These are phyloP conservation scores for Aspergillus sp. DNA, from an alignment of 2,329 filamentous ascomycete species.

Conservation along the genomic window DNA sequence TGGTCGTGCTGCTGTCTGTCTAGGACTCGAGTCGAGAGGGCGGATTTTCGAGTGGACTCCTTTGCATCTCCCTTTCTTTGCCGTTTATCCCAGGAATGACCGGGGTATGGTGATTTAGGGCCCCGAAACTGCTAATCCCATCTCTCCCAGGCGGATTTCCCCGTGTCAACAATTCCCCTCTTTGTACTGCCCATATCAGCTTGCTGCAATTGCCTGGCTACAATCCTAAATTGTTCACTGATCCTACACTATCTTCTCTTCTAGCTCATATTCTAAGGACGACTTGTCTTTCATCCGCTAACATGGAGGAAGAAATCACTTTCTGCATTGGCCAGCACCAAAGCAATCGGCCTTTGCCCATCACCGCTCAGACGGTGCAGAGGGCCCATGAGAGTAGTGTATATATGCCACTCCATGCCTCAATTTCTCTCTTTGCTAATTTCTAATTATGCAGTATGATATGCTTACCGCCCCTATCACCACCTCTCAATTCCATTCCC, in stretches of 20 bases:
- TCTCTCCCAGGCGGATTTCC: not conserved
- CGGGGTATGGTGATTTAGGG: too few relatives aligned
- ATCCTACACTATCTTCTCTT: not conserved
- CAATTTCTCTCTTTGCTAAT: conserved; percentile 2
- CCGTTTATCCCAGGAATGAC: too few relatives aligned
- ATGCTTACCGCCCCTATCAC: conserved; percentile 61
- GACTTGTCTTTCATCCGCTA: conserved; percentile 5
- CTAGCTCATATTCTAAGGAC: conserved; percentile 2
- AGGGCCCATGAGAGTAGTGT: conserved; percentile 55
- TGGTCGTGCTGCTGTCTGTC: too few relatives aligned
- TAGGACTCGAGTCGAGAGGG: too few relatives aligned
- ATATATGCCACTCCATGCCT: conserved; percentile 13
- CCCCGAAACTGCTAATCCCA: too few relatives aligned
- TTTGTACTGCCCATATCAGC: too few relatives aligned
- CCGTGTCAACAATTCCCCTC: not conserved
- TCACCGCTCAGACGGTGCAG: conserved; percentile 48
- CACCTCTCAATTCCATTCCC: conserved; percentile 55
- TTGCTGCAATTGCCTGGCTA: not conserved
- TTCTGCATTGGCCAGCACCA: conserved; percentile 63
- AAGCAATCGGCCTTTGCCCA: conserved; percentile 44
- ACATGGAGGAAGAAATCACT: conserved; percentile 37
- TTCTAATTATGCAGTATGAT: conserved; percentile 50
- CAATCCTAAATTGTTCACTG: not conserved
- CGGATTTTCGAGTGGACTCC: too few relatives aligned
- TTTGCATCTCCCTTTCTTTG: not conserved